Percentiles rank a stretch among this genome's conserved stretches.
Conservation (phyloP, 164 flowering plant species). For the Nymphaea thermarum region DNA sequence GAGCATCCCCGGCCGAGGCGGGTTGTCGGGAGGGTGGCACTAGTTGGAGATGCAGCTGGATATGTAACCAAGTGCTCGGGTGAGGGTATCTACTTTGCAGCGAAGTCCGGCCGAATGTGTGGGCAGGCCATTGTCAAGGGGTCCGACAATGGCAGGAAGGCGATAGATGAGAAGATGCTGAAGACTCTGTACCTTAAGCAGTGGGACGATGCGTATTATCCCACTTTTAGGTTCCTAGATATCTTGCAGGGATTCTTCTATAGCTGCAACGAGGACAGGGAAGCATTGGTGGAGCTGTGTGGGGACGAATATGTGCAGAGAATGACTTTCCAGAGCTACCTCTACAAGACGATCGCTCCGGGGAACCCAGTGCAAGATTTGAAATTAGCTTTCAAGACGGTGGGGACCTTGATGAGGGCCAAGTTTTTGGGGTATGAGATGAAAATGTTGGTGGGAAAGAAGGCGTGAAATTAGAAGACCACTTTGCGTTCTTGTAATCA, state of each 20-base stretch:
- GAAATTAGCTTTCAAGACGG: constrained; percentile 40
- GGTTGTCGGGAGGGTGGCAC: constrained; percentile 53
- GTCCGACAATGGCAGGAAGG: constrained; percentile 46
- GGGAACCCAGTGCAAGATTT: constrained; percentile 17
- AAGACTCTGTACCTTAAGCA: constrained; percentile 42
- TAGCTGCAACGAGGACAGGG: constrained; percentile 48
- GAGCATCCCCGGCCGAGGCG: constrained; percentile 67
- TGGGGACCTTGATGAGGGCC: constrained; percentile 49
- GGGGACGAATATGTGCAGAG: constrained; percentile 64
- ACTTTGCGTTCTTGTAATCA: no score
- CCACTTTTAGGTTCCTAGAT: constrained; percentile 53
- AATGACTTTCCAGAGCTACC: constrained; percentile 72
- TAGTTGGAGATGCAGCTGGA: constrained; percentile 78
- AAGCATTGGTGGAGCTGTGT: constrained; percentile 81
- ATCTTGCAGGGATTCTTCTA: constrained; percentile 68
- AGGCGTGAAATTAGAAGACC: no score
- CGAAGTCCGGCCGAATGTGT: constrained; percentile 70
- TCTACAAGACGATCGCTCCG: constrained; percentile 37
- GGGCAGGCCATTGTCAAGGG: constrained; percentile 65
- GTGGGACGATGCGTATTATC: constrained; percentile 50
- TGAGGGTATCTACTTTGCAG: constrained; percentile 78
- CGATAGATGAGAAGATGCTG: constrained; percentile 53
- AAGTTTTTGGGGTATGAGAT: constrained; percentile 13
- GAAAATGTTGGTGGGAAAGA: constrained; percentile 5
- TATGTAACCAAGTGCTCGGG: constrained; percentile 81